Conservation (phyloP, 371 early-diverging fungal genomes). For the Sporodiniella umbellata region DNA sequence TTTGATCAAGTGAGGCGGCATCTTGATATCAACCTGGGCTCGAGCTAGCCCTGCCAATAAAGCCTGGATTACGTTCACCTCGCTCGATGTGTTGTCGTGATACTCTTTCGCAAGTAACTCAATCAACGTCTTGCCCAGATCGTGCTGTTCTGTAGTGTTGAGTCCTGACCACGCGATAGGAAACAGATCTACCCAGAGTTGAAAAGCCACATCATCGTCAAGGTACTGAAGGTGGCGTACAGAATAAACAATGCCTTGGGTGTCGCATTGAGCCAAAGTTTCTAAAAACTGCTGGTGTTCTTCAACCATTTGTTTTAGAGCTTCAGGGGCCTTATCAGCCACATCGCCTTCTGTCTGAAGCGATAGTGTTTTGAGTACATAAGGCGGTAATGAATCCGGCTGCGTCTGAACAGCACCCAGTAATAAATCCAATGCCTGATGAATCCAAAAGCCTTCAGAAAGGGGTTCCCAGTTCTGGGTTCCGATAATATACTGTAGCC, state of each 20-base stretch:
- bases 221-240: slow-evolving; percentile 71
- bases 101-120: slow-evolving; percentile 88
- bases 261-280: slow-evolving; percentile 52
- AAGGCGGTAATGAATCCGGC: slow-evolving; percentile 35
- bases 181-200: slow-evolving; percentile 88
- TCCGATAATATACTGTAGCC: slow-evolving; percentile 87
- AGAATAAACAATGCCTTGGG: slow-evolving; percentile 50
- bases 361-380: slow-evolving; percentile 51
- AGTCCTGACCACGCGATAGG: slow-evolving; percentile 81
- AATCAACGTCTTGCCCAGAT: slow-evolving; percentile 77
- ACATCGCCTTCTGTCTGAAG: slow-evolving; percentile 32
- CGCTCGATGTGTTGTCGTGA: slow-evolving; percentile 81
- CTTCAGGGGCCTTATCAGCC: slow-evolving; percentile 29
- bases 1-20: slow-evolving; percentile 92
- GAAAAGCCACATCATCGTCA: slow-evolving; percentile 65
- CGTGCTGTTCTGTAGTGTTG: slow-evolving; percentile 73
- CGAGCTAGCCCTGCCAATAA: slow-evolving; percentile 82
- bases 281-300: slow-evolving; percentile 60
- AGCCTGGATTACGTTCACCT: slow-evolving; percentile 94
- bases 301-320: slow-evolving; percentile 34
- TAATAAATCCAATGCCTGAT: slow-evolving; percentile 85
- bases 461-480: slow-evolving; percentile 96
- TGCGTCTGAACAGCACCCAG: slow-evolving; percentile 64
- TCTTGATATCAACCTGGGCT: slow-evolving; percentile 67
- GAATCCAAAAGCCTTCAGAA: slow-evolving; percentile 85